These are phyloP conservation scores for Hydnomerulius pinastri DNA, from an alignment of 768 basidiomycete species.

Conservation along the genomic window DNA sequence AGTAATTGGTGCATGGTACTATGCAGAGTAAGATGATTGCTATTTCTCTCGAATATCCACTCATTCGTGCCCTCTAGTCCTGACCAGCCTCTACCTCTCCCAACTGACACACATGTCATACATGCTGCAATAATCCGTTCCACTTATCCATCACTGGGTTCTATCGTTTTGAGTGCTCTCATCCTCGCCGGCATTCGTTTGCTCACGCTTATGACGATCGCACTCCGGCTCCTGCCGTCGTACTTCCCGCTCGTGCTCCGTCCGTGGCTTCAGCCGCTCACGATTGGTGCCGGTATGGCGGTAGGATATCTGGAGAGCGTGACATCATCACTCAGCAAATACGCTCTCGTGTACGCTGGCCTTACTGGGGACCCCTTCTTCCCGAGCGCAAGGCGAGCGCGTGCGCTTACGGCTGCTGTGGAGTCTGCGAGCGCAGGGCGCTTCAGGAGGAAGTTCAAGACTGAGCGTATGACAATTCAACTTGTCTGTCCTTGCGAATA, in stretches of 20 bases:
- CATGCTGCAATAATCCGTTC: constrained; percentile 79
- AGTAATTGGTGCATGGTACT: constrained; percentile 93
- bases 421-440: constrained; percentile 45
- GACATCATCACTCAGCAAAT: constrained; percentile 59
- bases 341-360: constrained; percentile 72
- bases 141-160: constrained; percentile 80
- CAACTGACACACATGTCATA: constrained; percentile 68
- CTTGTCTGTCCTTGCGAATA: not conserved
- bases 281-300: constrained; percentile 37
- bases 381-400: constrained; percentile 54
- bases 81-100: constrained; percentile 37
- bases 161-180: constrained; percentile 73
- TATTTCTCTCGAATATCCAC: not conserved
- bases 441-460: constrained; percentile 49
- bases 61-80: constrained; percentile 20
- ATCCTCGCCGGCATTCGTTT: constrained; percentile 72
- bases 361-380: constrained; percentile 75
- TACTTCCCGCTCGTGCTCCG: constrained; percentile 48
- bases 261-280: constrained; percentile 43
- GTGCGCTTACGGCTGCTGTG: constrained; percentile 55
- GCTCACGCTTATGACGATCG: constrained; percentile 49
- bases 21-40: constrained; percentile 47
- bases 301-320: constrained; percentile 46
- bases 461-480: constrained; percentile 52
- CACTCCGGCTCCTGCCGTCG: constrained; percentile 55